phyloP scores from a whole-genome alignment of 495 filamentous ascomycete species.

The Aspergillus indologenus region DNA sequence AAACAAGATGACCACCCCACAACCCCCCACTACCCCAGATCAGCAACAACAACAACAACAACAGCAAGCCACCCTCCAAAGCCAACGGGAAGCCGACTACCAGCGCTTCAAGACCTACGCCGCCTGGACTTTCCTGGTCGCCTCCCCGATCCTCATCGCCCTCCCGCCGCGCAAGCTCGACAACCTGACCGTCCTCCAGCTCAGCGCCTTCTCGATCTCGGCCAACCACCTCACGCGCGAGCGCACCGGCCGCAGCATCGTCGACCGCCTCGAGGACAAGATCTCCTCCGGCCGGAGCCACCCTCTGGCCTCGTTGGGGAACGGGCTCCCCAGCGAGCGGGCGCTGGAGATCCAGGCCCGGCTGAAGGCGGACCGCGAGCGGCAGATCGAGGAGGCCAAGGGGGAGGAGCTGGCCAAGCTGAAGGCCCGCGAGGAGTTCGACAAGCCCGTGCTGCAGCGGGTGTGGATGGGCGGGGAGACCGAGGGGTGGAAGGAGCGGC shows the following conservation, averaged over 20 bases:
- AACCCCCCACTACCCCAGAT: not conserved
- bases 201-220: conserved; percentile 55
- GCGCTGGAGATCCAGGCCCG: conserved; percentile 51
- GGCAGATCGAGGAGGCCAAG: conserved; percentile 27
- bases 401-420: conserved; percentile 40
- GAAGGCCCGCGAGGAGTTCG: conserved; percentile 34
- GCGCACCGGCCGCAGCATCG: conserved; percentile 43
- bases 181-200: conserved; percentile 56
- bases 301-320: conserved; percentile 8
- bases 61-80: not conserved
- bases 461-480: conserved; percentile 65
- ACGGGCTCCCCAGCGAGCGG: conserved; percentile 49
- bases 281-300: conserved; percentile 16
- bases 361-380: conserved; percentile 38
- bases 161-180: conserved; percentile 80
- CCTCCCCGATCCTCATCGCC: conserved; percentile 65
- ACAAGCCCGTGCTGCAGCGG: conserved; percentile 45
- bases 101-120: conserved; percentile 55
- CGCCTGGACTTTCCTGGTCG: conserved; percentile 61
- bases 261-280: conserved; percentile 19
- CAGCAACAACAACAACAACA: not conserved
- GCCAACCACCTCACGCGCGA: conserved; percentile 60
- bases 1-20: not conserved
- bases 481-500: conserved; percentile 68
- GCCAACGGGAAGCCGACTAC: conserved; percentile 42